Evolutionary conservation across 1,284 basidiomycete genomes (phyloP).

Genomic region (Erythrobasidium hasegawianum): DNA sequence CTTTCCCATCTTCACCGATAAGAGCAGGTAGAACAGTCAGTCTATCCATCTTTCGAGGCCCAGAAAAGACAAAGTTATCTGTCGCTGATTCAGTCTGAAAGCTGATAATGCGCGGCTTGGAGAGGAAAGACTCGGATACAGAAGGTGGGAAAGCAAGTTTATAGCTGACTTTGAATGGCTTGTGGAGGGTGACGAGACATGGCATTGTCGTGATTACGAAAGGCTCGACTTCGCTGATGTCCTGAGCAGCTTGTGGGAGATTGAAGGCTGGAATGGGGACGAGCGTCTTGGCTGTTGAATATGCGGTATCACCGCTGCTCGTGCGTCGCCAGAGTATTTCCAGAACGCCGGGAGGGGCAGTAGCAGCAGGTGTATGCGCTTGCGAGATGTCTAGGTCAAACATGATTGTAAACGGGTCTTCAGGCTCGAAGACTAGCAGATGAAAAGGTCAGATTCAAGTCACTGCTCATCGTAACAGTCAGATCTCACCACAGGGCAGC

Average conservation of each 20-base stretch:
- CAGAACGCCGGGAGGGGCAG: background rate
- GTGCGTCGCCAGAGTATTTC: conserved; percentile 19
- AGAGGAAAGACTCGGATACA: conserved; percentile 55
- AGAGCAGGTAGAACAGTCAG: conserved; percentile 65
- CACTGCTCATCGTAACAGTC: background rate
- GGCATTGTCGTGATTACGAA: conserved; percentile 4
- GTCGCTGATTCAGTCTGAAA: conserved; percentile 63
- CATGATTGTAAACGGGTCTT: conserved; percentile 8
- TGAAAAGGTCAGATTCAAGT: background rate
- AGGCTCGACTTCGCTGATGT: background rate
- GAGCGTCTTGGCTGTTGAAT: conserved; percentile 1
- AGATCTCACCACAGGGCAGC: background rate
- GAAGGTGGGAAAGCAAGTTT: conserved; percentile 1
- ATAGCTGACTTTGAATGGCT: conserved; percentile 22
- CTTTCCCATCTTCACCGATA: conserved; percentile 23
- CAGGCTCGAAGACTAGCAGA: conserved; percentile 12
- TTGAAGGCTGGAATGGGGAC: conserved; percentile 8
- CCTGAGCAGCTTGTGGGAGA: background rate
- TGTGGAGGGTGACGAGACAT: background rate
- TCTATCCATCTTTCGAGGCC: conserved; percentile 61
- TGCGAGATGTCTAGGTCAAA: conserved; percentile 14
- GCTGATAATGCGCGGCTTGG: conserved; percentile 60
- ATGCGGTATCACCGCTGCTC: background rate
- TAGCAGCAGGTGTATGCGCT: background rate
- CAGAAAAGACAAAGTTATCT: conserved; percentile 64